A percentile compares a stretch with the other conserved stretches of the same genome.
Conservation (phyloP, 192 early-diverging fungal species). For the Coemansia asiatica region DNA sequence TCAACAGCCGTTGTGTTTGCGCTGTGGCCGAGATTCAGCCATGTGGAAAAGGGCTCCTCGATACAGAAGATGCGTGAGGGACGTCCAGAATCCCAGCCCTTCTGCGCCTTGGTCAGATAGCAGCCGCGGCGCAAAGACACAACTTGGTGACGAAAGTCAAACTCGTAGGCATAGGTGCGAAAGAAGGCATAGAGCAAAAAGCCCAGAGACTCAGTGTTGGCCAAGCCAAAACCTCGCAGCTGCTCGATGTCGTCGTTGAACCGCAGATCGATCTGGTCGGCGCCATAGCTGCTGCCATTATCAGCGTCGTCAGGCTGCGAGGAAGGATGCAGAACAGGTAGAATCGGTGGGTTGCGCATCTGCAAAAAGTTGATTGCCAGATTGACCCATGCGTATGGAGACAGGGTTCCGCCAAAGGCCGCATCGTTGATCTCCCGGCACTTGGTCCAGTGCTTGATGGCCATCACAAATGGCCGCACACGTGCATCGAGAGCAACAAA, state of each 20-base stretch:
- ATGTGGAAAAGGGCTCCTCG: conserved; percentile 89
- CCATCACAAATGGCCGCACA: conserved; percentile 85
- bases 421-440: conserved; percentile 85
- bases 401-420: conserved; percentile 90
- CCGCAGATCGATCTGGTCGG: conserved; percentile 62
- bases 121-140: conserved; percentile 79
- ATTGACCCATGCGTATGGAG: conserved; percentile 93
- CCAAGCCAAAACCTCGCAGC: conserved; percentile 64
- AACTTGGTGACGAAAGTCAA: conserved; percentile 80
- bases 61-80: conserved; percentile 76
- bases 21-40: conserved; percentile 88
- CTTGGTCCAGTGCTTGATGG: conserved; percentile 93
- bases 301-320: conserved; percentile 21
- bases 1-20: conserved; percentile 76
- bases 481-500: conserved; percentile 86
- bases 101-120: conserved; percentile 75
- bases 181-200: conserved; percentile 85
- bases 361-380: conserved; percentile 93
- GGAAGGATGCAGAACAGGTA: conserved; percentile 77
- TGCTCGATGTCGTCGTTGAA: conserved; percentile 74
- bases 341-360: conserved; percentile 81
- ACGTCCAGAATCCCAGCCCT: conserved; percentile 80
- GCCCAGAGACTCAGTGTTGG: conserved; percentile 77
- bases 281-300: conserved; percentile 8
- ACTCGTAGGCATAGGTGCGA: conserved; percentile 75